Base-by-base conservation (phyloP, 371 early-diverging fungal genomes). In the Mucor piriformis region DNA sequence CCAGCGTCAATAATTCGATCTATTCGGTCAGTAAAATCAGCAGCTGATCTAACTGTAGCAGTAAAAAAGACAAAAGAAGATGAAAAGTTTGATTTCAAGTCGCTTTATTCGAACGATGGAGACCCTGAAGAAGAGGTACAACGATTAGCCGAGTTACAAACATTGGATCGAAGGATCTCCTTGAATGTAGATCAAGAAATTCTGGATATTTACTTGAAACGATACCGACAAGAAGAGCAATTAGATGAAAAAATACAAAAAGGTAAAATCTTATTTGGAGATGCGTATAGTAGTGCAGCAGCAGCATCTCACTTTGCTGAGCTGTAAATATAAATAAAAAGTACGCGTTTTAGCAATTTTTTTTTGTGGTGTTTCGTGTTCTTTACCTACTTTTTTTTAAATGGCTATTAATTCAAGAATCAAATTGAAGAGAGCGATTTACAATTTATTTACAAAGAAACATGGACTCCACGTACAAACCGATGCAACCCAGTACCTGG, bases 381-480 rank as follows among this genome's bases (percentile, higher is more conserved):
- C 53, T n/a, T 18, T n/a, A 18, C 6, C 4, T 47, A 37, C 32
- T 53, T 47, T 46, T 46, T 15, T 3, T 29, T 53, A 43, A 20
- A 59, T 65, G 65, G 33, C 32, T 44, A n/a, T 40, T 6, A 47
- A 66, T 49, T 44, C 62, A 43, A 62, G 49, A 40, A 6, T 35
- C n/a, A 59, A 58, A 59, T 25, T 67, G 10, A 58, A 54, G 38
- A 54, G 67, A 43, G 40, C 57, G 20, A 76, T 82, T 35, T 83
- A 67, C 38, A 66, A 66, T 23, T 59, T 81, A 16, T 84, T 93
- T 57, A 86, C 90, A 5, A 82, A 86, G 53, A 87, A 85, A 42
- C 81, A 88, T 74, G 87, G 89, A 37, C 81, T 92, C 21, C 83
- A 87, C 46, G 64, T 93, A 6, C 83, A 87, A 46, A 79, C 79